Base-by-base conservation (phyloP, 306 rosid genomes). In the Hippophae tibetana region DNA sequence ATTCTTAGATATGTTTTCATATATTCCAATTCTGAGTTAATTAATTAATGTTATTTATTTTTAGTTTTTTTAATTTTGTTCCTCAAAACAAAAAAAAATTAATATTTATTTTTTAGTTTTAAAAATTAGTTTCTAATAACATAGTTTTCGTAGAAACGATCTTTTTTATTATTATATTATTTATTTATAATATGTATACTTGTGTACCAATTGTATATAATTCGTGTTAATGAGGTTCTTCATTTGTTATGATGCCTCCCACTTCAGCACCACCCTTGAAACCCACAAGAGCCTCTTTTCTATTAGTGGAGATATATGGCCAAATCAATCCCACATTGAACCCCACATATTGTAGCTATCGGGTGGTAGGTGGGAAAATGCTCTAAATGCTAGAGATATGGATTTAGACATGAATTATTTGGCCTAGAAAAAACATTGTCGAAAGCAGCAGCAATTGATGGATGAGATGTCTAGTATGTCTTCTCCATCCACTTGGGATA, bases 271-370 rank as follows among this genome's bases (percentile, higher is more conserved):
- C 89, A 1, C 85, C 89, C 31, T 38, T 84, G 72, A 69, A 79
- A 11, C 86, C 96, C 26, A 53, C 82, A 0, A 77, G 80, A 67
- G 80, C 66, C 54, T 77, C 86, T 67, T 73, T 94, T 23, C 88
- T 7, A 62, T 61, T 61, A 64, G 70, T 47, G 82, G 82, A 66
- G 44, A 43, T 66, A 60, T 81, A 82, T 83, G 95, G 95, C 75
- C 65, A 31, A 68, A 69, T 65, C 94, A 77, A 43, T 61, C 72
- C 56, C 67, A 58, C 64, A 60, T 69, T 54, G 62, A 67, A 23
- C 84, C 88, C 23, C 93, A 87, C 18, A 61, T 69, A 49, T 75
- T 86, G 79, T 87, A 82, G 65, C 72, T 80, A 7, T 69, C 87
- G 0, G 72, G 74, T 46, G 81, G 95, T 74, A 75, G 90, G 72